Base-by-base conservation (phyloP, 331 rosid species). In the Erythrophleum ivorense region DNA sequence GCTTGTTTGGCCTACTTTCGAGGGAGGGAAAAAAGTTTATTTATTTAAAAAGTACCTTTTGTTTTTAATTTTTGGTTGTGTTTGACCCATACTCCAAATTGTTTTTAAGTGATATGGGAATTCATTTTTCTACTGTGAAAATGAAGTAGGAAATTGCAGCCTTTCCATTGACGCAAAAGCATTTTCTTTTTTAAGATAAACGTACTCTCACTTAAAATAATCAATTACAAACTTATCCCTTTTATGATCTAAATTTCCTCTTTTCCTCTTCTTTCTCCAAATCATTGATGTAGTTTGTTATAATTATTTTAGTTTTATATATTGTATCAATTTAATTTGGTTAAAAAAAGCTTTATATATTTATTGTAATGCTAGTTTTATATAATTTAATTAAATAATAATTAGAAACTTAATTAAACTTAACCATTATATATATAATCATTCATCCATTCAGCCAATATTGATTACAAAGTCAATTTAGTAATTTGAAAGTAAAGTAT, bases 161-260 rank as follows among this genome's bases (percentile, higher is more conserved):
- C 12, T 13, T 33, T 63, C 45, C 45, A 9, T 63, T 34, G 45
- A 63, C 34, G 21, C 70, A 34, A 63, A 63, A 63, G 21, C 15
- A 63, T 63, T 33, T 33, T 63, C 14, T 34, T 15, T 14, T 63
- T 63, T 63, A 34, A 33, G 5, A 36, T 2, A 36, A 36, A 36
- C 3, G 5, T 36, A 36, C 40, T 36, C 40, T 36, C 5, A 36
- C 40, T 36, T 4, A 36, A 4, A 24, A 24, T 36, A 2, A 36
- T 36, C 33, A 63, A 62, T 62, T 62, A 62, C 68, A 62, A 34
- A 34, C 45, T 62, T 62, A n/a, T 62, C 40, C 40, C 41, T 62
- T 31, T 62, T 13, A 62, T 31, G 4, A 62, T 62, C 11, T 63
- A 33, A 33, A 14, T 33, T 63, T 34, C 33, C 24, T 2, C 2